Conservation (phyloP, 257 asterid genomes). For the Solanum raphanifolium region DNA sequence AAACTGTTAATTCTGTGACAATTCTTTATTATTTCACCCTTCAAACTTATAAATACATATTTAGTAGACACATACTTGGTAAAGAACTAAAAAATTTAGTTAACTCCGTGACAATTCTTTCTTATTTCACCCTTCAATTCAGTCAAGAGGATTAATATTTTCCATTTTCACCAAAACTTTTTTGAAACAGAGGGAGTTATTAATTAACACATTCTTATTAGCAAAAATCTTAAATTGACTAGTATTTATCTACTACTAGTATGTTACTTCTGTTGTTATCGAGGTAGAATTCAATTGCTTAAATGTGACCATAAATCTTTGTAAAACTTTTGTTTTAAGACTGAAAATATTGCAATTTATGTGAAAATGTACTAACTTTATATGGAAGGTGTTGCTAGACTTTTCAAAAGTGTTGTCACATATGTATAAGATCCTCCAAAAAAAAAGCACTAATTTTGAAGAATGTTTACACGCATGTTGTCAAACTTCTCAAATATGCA, state of each 20-base stretch:
- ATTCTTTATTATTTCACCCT: conserved; percentile 48
- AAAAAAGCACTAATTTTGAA: not conserved
- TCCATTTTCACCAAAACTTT: conserved; percentile 58
- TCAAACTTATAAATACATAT: conserved; percentile 2
- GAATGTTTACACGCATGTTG: not conserved
- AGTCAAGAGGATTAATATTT: conserved; percentile 38
- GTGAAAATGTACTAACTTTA: not conserved
- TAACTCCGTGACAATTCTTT: conserved; percentile 38
- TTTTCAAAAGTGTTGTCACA: not conserved
- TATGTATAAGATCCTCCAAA: not conserved
- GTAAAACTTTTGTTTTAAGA: not conserved
- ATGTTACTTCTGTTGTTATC: not conserved
- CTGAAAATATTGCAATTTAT: not conserved
- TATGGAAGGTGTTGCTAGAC: not conserved
- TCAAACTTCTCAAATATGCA: not conserved
- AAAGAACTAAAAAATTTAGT: conserved; percentile 9
- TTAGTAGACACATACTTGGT: not conserved
- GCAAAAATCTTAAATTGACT: conserved; percentile 24
- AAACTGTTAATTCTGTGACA: conserved; percentile 28
- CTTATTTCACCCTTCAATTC: conserved; percentile 54
- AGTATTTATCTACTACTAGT: no score
- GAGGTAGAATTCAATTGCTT: not conserved
- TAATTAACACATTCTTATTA: no score
- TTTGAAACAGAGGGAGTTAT: not conserved
- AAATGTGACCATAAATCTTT: not conserved